A percentile compares a stretch with the other conserved stretches of the same genome.
These are phyloP conservation scores for Psilocybe subaeruginosa DNA, from an alignment of 768 basidiomycete genomes.

Conservation along the genomic window DNA sequence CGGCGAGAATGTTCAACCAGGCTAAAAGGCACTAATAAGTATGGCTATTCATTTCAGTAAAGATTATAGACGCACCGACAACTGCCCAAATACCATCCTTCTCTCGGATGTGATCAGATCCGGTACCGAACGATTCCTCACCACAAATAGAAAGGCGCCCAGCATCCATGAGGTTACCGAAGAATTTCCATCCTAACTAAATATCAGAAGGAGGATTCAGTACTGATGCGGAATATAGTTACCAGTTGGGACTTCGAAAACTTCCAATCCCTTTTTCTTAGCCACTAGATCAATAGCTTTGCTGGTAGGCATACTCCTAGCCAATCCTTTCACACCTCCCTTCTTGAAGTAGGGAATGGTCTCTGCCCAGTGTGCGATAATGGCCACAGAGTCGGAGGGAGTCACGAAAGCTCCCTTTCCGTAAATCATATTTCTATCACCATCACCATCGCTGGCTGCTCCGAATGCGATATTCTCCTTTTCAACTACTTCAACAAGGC, in stretches of 20 bases:
- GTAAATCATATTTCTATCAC: slow-evolving; percentile 99
- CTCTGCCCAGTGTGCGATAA: slow-evolving; percentile 97
- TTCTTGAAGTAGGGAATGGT: slow-evolving; percentile 91
- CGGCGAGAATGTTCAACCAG: slow-evolving; percentile 96
- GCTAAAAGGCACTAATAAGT: slow-evolving; percentile 47
- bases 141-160: slow-evolving; percentile 97
- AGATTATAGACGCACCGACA: slow-evolving; percentile 61
- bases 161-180: slow-evolving; percentile 99
- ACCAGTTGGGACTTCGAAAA: slow-evolving; percentile 97
- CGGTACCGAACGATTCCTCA: slow-evolving; percentile 98
- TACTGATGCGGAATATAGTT: not conserved
- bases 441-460: slow-evolving; percentile 96
- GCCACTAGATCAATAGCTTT: slow-evolving; percentile 97
- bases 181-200: slow-evolving; percentile 94
- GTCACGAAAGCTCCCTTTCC: slow-evolving; percentile 98
- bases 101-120: slow-evolving; percentile 99
- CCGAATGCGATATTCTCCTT: slow-evolving; percentile 85
- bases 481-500: slow-evolving; percentile 92
- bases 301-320: slow-evolving; percentile 96
- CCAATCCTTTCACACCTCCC: slow-evolving; percentile 92
- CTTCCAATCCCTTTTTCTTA: slow-evolving; percentile 88
- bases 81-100: slow-evolving; percentile 99
- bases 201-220: not conserved
- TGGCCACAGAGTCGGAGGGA: slow-evolving; percentile 95
- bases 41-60: not conserved